Conservation (phyloP, 2,329 filamentous ascomycete genomes). For the Podosphaera fusca region DNA sequence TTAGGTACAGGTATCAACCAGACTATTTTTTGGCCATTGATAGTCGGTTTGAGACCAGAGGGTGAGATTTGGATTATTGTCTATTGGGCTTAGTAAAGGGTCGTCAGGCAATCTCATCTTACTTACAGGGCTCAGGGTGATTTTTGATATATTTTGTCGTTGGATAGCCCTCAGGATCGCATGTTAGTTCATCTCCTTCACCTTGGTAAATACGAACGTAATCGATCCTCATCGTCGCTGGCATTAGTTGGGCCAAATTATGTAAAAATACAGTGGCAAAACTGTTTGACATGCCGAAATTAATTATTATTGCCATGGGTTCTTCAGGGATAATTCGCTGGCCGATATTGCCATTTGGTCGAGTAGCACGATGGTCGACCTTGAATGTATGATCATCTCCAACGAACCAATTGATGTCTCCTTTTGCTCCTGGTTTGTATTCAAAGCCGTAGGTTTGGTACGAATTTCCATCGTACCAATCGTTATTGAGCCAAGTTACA, state of each 20-base stretch:
- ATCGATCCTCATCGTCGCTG: constrained; percentile 43
- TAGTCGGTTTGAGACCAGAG: constrained; percentile 30
- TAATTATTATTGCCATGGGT: constrained; percentile 43
- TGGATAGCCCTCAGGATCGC: constrained; percentile 41
- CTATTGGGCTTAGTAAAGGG: constrained; percentile 2
- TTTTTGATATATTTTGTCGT: constrained; percentile 43
- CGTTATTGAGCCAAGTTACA: constrained; percentile 35
- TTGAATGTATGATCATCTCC: constrained; percentile 42
- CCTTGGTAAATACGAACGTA: constrained; percentile 51
- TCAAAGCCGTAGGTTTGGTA: constrained; percentile 43
- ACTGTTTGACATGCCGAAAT: constrained; percentile 45
- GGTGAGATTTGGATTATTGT: constrained; percentile 38
- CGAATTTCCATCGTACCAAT: constrained; percentile 40
- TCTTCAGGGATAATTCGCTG: constrained; percentile 41
- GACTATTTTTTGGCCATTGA: constrained; percentile 35
- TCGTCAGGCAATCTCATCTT: not conserved
- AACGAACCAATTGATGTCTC: constrained; percentile 46
- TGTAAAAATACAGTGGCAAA: constrained; percentile 38
- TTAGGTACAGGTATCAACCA: constrained; percentile 30
- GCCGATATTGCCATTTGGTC: constrained; percentile 47
- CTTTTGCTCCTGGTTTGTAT: constrained; percentile 33
- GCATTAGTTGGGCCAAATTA: constrained; percentile 29
- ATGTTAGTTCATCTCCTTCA: constrained; percentile 33
- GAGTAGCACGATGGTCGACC: constrained; percentile 31
- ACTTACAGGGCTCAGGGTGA: constrained; percentile 33